Evolutionary conservation across 1,284 basidiomycete genomes (phyloP).

Genomic region (Gastroboletus turbinatus): DNA sequence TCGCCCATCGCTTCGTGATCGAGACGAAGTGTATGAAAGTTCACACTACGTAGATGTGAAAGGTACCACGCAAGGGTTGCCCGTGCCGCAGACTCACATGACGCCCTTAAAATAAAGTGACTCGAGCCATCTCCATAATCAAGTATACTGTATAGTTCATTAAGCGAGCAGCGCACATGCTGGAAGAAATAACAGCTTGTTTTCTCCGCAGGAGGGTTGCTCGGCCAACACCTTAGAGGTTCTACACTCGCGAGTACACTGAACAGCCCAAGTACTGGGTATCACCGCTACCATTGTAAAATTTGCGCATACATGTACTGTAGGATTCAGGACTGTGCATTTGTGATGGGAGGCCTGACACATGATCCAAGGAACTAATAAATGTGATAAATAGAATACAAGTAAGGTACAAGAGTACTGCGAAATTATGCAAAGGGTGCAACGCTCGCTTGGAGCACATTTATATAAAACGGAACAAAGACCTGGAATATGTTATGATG

Average conservation of each 20-base stretch:
- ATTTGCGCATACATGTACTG: not conserved
- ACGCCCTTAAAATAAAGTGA: not conserved
- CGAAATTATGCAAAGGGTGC: not conserved
- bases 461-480: not conserved
- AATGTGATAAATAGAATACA: not conserved
- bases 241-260: not conserved
- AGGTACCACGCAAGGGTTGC: not conserved
- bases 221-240: not conserved
- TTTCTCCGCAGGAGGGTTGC: not conserved
- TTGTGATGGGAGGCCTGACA: not conserved
- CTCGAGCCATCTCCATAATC: not conserved
- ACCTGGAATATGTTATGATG: not conserved
- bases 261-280: not conserved
- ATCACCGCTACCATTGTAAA: not conserved
- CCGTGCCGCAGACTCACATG: not conserved
- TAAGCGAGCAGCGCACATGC: not conserved
- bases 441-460: not conserved
- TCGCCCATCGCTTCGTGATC: not conserved
- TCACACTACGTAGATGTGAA: not conserved
- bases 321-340: not conserved
- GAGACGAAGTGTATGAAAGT: not conserved
- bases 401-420: not conserved
- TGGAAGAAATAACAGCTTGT: not conserved
- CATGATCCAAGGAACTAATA: not conserved
- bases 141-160: not conserved